Base-by-base conservation (phyloP, 129 eudicot genomes). In the Smallanthus sonchifolius region DNA sequence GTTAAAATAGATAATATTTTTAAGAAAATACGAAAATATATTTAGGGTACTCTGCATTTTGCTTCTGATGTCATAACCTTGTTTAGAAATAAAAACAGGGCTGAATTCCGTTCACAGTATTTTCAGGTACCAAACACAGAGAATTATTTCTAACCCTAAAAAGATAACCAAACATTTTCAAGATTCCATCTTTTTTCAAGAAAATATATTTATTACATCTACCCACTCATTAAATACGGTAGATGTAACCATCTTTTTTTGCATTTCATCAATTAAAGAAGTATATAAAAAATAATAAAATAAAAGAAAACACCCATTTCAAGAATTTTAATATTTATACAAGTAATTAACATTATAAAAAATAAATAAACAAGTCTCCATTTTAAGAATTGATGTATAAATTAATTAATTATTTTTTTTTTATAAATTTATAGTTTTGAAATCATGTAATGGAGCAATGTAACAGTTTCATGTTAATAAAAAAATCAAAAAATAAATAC, bases 141-240 rank as follows among this genome's bases (percentile, higher is more conserved):
- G 83, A 10, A 79, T 65, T 11, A 28, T 52, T 72, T 79, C 37
- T 52, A 72, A 20, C 83, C 67, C 78, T 72, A 64, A 63, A 79
- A 79, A 55, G 78, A 79, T 51, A 72, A 55, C 66, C 65, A 79
- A 28, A 64, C 49, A 70, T 52, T 72, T 63, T 65, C 73, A 79
- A 79, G 78, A 79, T 79, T 72, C 77, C 68, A 79, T 52, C 78
- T 62, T 79, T 72, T 79, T 72, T 79, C 83, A 79, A 79, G 78
- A 79, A 79, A 72, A 52, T 64, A 44, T 34, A 79, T 79, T 79
- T 63, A 79, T 79, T 72, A 72, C 68, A 72, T 72, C 83, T 65
- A 42, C 73, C 78, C 68, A 52, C 74, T 72, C 77, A 79, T 79
- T 79, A 63, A 74, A 79, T 79, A 72, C 6, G 83, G 83, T 65